Conservation (phyloP, 1,284 basidiomycete species). For the Clitocybe nebularis region DNA sequence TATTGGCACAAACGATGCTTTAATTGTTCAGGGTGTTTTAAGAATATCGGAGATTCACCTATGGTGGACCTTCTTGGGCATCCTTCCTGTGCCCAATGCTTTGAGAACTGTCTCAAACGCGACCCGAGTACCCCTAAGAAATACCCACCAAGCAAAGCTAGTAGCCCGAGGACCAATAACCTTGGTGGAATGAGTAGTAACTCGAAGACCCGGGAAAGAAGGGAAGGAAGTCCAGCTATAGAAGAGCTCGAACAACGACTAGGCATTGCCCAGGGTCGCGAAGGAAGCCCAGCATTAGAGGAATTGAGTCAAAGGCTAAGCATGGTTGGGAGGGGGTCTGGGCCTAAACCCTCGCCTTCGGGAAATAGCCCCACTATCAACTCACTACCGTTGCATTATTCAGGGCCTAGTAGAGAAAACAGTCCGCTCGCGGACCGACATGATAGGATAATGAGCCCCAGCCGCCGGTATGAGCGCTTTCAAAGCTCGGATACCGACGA, state of each 20-base stretch:
- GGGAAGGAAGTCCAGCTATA: conserved; percentile 50
- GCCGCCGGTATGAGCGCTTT: conserved; percentile 28
- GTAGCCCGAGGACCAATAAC: conserved; percentile 31
- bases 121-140: conserved; percentile 44
- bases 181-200: conserved; percentile 34
- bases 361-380: conserved; percentile 9
- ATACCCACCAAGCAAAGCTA: conserved; percentile 22
- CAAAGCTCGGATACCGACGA: conserved; percentile 16
- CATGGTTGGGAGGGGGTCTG: conserved; percentile 32
- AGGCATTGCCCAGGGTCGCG: conserved; percentile 50
- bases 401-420: conserved; percentile 14
- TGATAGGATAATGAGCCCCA: conserved; percentile 17
- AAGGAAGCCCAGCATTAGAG: conserved; percentile 61
- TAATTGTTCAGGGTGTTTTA: conserved; percentile 65
- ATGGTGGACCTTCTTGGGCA: conserved; percentile 78
- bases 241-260: conserved; percentile 56
- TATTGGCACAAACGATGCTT: conserved; percentile 82
- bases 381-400: conserved; percentile 12
- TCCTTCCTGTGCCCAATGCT: conserved; percentile 73
- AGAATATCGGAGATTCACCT: conserved; percentile 65
- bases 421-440: conserved; percentile 26
- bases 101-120: conserved; percentile 65
- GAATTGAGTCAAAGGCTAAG: conserved; percentile 47
- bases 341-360: conserved; percentile 12
- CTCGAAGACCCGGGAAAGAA: conserved; percentile 29